These are phyloP conservation scores for Fusarium beomiforme DNA, from an alignment of 2,329 filamentous ascomycete species.

Conservation along the genomic window DNA sequence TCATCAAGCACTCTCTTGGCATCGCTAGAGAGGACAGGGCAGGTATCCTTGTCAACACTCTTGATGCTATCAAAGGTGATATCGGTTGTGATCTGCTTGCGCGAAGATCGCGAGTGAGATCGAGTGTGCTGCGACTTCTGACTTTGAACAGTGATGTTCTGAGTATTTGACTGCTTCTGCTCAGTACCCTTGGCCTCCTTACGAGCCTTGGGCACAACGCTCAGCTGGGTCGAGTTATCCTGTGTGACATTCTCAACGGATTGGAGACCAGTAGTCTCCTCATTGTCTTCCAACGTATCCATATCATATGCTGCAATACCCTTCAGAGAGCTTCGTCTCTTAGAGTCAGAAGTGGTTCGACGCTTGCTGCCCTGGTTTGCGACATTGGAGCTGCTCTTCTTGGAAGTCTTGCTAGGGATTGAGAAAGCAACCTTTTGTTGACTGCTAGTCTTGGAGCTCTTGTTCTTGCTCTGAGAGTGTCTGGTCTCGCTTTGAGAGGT, in stretches of 20 bases:
- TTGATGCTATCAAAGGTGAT: constrained; percentile 37
- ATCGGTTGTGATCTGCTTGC: constrained; percentile 41
- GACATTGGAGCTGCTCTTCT: constrained; percentile 45
- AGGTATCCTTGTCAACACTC: constrained; percentile 44
- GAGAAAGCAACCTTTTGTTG: constrained; percentile 55
- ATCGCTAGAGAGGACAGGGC: constrained; percentile 61
- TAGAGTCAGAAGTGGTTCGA: constrained; percentile 42
- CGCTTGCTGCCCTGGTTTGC: constrained; percentile 58
- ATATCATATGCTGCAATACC: constrained; percentile 34
- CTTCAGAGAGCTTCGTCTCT: constrained; percentile 35
- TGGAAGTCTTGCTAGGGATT: constrained; percentile 50
- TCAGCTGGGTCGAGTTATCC: constrained; percentile 48
- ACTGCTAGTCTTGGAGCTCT: constrained; percentile 36
- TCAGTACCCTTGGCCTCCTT: constrained; percentile 34
- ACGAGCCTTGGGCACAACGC: constrained; percentile 40
- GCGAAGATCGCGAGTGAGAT: constrained; percentile 42
- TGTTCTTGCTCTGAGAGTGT: constrained; percentile 44
- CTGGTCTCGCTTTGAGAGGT: constrained; percentile 44
- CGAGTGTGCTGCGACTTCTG: constrained; percentile 40
- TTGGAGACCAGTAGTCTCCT: constrained; percentile 49
- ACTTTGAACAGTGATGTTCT: constrained; percentile 38
- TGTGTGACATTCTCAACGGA: constrained; percentile 49
- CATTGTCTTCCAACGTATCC: constrained; percentile 45
- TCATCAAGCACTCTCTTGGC: constrained; percentile 63
- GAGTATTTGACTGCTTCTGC: constrained; percentile 29